Evolutionary conservation across 2,329 filamentous ascomycete species (phyloP).

Genomic region (Fusarium odoratissimum): DNA sequence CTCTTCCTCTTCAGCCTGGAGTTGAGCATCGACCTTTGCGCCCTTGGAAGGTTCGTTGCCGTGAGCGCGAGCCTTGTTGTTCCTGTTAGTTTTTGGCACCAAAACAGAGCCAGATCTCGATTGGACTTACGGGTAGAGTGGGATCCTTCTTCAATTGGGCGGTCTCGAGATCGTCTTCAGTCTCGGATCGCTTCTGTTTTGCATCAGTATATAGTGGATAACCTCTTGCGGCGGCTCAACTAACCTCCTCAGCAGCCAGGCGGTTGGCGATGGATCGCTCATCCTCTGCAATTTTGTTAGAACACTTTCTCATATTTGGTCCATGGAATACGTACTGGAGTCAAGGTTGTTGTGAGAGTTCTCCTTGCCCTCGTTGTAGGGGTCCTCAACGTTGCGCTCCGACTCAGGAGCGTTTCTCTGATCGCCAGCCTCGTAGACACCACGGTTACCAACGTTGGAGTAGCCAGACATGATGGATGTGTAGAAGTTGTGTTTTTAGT

Average conservation of each 20-base stretch:
- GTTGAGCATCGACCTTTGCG: conserved; percentile 76
- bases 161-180: conserved; percentile 59
- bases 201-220: not conserved
- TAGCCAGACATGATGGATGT: conserved; percentile 51
- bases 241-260: conserved; percentile 70
- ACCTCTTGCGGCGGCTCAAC: conserved; percentile 21
- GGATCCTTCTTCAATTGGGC: conserved; percentile 67
- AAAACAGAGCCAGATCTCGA: not conserved
- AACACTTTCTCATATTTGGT: conserved; percentile 53
- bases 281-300: conserved; percentile 64
- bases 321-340: conserved; percentile 67
- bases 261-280: conserved; percentile 78
- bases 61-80: conserved; percentile 69
- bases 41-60: conserved; percentile 80
- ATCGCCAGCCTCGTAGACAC: conserved; percentile 81
- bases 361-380: conserved; percentile 78
- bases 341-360: conserved; percentile 77
- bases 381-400: conserved; percentile 61
- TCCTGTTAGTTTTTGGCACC: conserved; percentile 5
- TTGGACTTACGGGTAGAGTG: conserved; percentile 64
- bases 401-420: conserved; percentile 73
- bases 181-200: conserved; percentile 51
- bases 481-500: not conserved
- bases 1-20: conserved; percentile 76
- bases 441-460: conserved; percentile 74